Percentiles rank a stretch among this genome's conserved stretches.
These are phyloP conservation scores for Entoloma clypeatum DNA, from an alignment of 1,284 basidiomycete species.

Conservation along the genomic window DNA sequence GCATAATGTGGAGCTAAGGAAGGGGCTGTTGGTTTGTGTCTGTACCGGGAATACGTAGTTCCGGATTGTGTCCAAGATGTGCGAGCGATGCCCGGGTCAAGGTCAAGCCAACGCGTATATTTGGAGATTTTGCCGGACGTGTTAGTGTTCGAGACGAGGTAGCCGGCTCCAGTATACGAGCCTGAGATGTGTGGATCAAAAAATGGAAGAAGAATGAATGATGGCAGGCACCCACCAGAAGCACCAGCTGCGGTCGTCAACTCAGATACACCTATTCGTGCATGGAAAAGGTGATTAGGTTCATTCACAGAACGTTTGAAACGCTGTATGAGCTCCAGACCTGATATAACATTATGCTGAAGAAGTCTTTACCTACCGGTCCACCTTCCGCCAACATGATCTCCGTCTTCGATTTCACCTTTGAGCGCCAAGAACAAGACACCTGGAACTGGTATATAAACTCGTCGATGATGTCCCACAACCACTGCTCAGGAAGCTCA, in stretches of 20 bases:
- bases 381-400: conserved; percentile 75
- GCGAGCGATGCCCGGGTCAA: conserved; percentile 56
- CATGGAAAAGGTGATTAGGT: no score
- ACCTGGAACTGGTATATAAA: conserved; percentile 99
- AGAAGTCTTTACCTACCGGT: conserved; percentile 46
- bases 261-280: conserved; percentile 51
- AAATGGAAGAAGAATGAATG: conserved; percentile 3
- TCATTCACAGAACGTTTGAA: conserved; percentile 94
- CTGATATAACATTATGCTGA: conserved; percentile 30
- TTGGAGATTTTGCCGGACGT: conserved; percentile 38
- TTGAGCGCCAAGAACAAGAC: conserved; percentile 89
- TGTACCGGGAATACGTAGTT: conserved; percentile 45
- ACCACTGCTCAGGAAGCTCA: conserved; percentile 94
- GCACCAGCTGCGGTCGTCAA: conserved; percentile 53
- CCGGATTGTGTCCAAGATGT: conserved; percentile 56
- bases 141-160: conserved; percentile 51
- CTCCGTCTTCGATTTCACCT: conserved; percentile 81
- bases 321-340: conserved; percentile 98
- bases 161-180: conserved; percentile 65
- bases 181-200: conserved; percentile 36
- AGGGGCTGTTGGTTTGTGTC: conserved; percentile 1
- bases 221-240: conserved; percentile 45
- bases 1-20: conserved; percentile 60
- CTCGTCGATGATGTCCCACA: conserved; percentile 99
- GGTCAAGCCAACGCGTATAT: conserved; percentile 65